Conservation (phyloP, 208 protist species). For the Trypanosoma conorhini region DNA sequence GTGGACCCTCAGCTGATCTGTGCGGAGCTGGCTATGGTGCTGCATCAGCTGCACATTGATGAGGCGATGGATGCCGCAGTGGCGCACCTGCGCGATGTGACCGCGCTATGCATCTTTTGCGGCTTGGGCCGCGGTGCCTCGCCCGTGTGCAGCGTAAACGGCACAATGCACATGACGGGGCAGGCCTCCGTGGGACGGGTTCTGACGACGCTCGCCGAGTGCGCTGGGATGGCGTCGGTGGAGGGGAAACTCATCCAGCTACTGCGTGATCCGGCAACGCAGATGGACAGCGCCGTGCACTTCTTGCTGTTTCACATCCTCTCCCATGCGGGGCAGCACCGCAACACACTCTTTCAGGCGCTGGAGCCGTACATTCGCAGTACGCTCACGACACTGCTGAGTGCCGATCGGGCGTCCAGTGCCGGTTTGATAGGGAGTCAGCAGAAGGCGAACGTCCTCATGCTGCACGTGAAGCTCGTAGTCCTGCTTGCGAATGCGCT, state of each 20-base stretch:
- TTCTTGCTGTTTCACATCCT: conserved; percentile 86
- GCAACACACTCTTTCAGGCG: conserved; percentile 72
- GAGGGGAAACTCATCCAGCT: conserved; percentile 72
- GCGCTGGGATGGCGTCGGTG: conserved; percentile 68
- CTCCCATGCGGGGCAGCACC: conserved; percentile 83
- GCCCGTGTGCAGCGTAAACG: conserved; percentile 72
- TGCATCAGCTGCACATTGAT: conserved; percentile 81
- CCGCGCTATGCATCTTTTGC: conserved; percentile 75
- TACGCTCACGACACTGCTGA: conserved; percentile 76
- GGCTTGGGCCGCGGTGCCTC: conserved; percentile 58
- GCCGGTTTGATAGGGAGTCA: conserved; percentile 64
- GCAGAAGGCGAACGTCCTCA: conserved; percentile 85
- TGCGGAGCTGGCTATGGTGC: conserved; percentile 91
- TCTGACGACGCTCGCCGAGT: conserved; percentile 82
- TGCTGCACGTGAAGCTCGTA: conserved; percentile 88
- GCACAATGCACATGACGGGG: conserved; percentile 78
- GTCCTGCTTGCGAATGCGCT: conserved; percentile 71
- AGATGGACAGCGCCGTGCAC: conserved; percentile 84
- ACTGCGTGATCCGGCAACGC: conserved; percentile 69
- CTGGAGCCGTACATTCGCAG: conserved; percentile 89
- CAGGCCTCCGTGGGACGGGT: conserved; percentile 72
- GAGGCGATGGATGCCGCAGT: conserved; percentile 82
- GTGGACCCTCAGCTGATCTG: conserved; percentile 88
- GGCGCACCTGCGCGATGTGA: conserved; percentile 77
- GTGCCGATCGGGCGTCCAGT: conserved; percentile 52